A percentile compares a stretch with the other conserved stretches of the same genome.
These are phyloP conservation scores for Aspergillus vadensis DNA, from an alignment of 2,329 filamentous ascomycete species.

Conservation along the genomic window DNA sequence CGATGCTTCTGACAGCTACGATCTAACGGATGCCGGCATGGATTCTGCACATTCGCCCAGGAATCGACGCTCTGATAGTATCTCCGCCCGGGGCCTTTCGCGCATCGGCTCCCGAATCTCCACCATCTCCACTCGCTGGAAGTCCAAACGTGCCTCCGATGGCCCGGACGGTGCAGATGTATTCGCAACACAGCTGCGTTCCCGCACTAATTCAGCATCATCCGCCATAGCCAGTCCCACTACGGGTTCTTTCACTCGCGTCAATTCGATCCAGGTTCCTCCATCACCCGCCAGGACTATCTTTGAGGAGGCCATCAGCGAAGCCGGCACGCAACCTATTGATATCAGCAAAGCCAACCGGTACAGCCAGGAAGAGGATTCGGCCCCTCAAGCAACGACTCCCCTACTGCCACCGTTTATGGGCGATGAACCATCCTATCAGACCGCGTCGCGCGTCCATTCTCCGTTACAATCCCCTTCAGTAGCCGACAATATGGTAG, in stretches of 20 bases:
- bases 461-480: conserved; percentile 87
- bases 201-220: conserved; percentile 47
- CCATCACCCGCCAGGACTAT: conserved; percentile 66
- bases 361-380: conserved; percentile 49
- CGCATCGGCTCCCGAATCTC: conserved; percentile 72
- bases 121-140: conserved; percentile 63
- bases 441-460: conserved; percentile 60
- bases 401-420: conserved; percentile 83
- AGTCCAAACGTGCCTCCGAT: conserved; percentile 40
- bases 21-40: conserved; percentile 65
- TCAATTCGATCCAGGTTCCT: conserved; percentile 56
- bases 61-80: conserved; percentile 56
- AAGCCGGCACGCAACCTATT: conserved; percentile 53
- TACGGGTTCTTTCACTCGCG: conserved; percentile 38
- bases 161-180: conserved; percentile 31
- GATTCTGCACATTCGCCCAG: conserved; percentile 58
- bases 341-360: conserved; percentile 58
- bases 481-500: conserved; percentile 61
- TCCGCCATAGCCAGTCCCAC: conserved; percentile 42
- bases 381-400: conserved; percentile 71
- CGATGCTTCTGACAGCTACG: conserved; percentile 39
- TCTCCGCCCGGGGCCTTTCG: conserved; percentile 54
- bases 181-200: conserved; percentile 37
- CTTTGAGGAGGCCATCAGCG: conserved; percentile 56
- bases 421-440: conserved; percentile 55